Percentiles rank a stretch among this genome's conserved stretches.
These are phyloP conservation scores for Staphylotrichum longicolle DNA, from an alignment of 495 filamentous ascomycete species.

Conservation along the genomic window DNA sequence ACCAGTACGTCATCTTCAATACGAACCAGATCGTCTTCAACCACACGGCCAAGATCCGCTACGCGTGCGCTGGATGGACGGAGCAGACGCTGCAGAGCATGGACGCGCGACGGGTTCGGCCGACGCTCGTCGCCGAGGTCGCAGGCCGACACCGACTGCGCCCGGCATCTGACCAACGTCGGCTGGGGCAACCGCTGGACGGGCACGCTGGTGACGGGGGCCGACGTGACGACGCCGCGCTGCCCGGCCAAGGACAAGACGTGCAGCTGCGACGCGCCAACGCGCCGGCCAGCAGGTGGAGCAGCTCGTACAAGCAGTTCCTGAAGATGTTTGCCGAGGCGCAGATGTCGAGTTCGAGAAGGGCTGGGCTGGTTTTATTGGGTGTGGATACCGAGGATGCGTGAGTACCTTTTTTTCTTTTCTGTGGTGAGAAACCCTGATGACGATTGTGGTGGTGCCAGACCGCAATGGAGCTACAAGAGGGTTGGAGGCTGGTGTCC, in stretches of 20 bases:
- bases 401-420: conserved; percentile 25
- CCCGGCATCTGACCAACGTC: conserved; percentile 83
- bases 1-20: conserved; percentile 93
- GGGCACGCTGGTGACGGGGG: conserved; percentile 63
- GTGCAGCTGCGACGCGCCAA: conserved; percentile 79
- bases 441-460: conserved; percentile 48
- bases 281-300: conserved; percentile 65
- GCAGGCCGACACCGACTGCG: conserved; percentile 97
- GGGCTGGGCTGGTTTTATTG: conserved; percentile 97
- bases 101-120: conserved; percentile 73
- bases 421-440: not conserved
- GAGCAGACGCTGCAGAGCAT: conserved; percentile 69
- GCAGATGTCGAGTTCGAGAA: conserved; percentile 87
- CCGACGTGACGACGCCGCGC: conserved; percentile 56
- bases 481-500: conserved; percentile 77
- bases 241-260: conserved; percentile 64
- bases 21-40: conserved; percentile 66
- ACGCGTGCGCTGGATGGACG: conserved; percentile 85
- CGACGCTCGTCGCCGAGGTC: conserved; percentile 96
- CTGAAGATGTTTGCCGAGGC: conserved; percentile 88
- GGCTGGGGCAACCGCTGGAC: conserved; percentile 86
- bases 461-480: conserved; percentile 93
- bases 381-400: conserved; percentile 62
- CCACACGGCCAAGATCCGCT: conserved; percentile 72
- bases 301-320: conserved; percentile 75